Evolutionary conservation across 1,284 basidiomycete genomes (phyloP).

Genomic region (Microbotryomycetes sp.): DNA sequence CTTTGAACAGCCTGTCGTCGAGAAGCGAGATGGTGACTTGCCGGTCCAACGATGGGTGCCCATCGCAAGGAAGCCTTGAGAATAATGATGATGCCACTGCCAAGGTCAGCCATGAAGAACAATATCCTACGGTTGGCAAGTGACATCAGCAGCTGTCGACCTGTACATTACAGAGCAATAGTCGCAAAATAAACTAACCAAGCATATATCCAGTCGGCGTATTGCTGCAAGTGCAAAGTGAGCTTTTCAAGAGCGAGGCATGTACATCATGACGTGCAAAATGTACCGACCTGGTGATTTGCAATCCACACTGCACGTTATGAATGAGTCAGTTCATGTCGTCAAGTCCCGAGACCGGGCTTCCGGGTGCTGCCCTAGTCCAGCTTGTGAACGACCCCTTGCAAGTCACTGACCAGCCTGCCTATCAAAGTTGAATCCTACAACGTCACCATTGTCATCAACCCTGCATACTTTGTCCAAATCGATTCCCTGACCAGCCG

Average conservation of each 20-base stretch:
- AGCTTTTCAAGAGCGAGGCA: too few relatives aligned
- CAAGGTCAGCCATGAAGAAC: conserved; percentile 23
- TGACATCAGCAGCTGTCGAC: too few relatives aligned
- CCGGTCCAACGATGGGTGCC: conserved; percentile 82
- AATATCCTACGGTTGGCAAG: conserved; percentile 24
- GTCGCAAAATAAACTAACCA: conserved; percentile 54
- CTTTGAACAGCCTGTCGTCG: background rate
- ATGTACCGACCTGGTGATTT: conserved; percentile 26
- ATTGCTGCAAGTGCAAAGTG: conserved; percentile 53
- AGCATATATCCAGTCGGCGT: conserved; percentile 79
- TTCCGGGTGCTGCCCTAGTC: too few relatives aligned
- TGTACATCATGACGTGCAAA: too few relatives aligned
- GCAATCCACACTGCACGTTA: background rate
- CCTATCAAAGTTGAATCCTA: conserved; percentile 58
- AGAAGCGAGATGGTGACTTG: conserved; percentile 44
- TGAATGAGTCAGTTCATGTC: too few relatives aligned
- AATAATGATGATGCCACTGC: conserved; percentile 64
- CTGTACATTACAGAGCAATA: background rate
- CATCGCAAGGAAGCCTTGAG: conserved; percentile 83
- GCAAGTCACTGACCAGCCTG: background rate
- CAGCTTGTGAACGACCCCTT: too few relatives aligned
- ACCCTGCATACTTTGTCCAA: background rate
- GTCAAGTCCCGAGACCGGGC: too few relatives aligned
- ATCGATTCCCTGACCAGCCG: background rate
- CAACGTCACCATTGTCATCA: conserved; percentile 50